Conservation (phyloP, 1,139 yeast species). For the Blastobotrys aristatus region DNA sequence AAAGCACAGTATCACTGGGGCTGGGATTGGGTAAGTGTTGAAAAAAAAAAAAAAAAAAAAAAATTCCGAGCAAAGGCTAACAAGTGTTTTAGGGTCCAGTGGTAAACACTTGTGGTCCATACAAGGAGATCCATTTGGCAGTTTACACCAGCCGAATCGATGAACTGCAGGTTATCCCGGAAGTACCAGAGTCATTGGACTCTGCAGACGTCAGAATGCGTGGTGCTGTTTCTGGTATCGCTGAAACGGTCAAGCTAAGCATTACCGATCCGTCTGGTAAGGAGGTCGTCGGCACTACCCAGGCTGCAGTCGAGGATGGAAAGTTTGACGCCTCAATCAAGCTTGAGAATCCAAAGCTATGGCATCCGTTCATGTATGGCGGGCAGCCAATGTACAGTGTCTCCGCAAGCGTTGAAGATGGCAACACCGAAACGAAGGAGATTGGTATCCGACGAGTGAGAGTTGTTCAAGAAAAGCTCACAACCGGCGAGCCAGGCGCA, state of each 20-base stretch:
- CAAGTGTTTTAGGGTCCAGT: conserved; percentile 16
- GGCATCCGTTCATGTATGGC: conserved; percentile 44
- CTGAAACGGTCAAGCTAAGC: background rate
- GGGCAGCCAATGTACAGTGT: conserved; percentile 34
- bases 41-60: background rate
- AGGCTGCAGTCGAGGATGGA: background rate
- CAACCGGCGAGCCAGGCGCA: conserved; percentile 30
- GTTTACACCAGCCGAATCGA: conserved; percentile 10
- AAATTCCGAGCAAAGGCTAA: background rate
- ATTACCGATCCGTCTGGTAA: background rate
- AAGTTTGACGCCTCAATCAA: background rate
- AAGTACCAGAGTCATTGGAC: conserved; percentile 19
- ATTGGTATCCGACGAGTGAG: conserved; percentile 40
- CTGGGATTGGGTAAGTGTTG: conserved; percentile 18
- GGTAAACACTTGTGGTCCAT: conserved; percentile 19
- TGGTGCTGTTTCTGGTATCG: background rate
- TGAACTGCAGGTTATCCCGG: conserved; percentile 13
- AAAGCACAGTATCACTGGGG: conserved; percentile 23
- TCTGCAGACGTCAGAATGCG: conserved; percentile 9
- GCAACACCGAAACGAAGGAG: background rate
- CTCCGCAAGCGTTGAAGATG: conserved; percentile 20
- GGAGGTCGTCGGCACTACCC: background rate
- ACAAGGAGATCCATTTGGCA: conserved; percentile 17
- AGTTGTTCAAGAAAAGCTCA: conserved; percentile 36
- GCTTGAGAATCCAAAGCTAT: conserved; percentile 31